Evolutionary conservation across 257 asterid species (phyloP).

Genomic region (Hygrophila difformis): DNA sequence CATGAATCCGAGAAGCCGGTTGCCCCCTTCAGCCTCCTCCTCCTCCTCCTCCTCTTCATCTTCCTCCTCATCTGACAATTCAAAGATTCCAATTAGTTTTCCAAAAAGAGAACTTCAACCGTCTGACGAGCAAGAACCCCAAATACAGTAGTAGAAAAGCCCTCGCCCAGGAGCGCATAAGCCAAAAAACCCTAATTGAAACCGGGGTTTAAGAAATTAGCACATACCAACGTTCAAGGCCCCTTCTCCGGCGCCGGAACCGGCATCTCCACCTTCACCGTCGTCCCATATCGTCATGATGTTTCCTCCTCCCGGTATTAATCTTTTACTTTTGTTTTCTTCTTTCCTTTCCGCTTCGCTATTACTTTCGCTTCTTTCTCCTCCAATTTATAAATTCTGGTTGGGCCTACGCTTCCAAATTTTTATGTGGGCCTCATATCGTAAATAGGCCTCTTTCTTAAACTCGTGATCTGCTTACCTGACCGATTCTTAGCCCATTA

Average conservation of each 20-base stretch:
- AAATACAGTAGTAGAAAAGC: slow-evolving; percentile 1
- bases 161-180: not conserved
- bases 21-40: slow-evolving; percentile 79
- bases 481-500: too few species aligned
- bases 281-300: slow-evolving; percentile 28
- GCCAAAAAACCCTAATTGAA: slow-evolving; percentile 25
- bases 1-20: slow-evolving; percentile 89
- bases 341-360: slow-evolving; percentile 3
- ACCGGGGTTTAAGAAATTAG: slow-evolving; percentile 15
- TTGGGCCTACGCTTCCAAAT: not conserved
- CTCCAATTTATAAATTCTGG: slow-evolving; percentile 8
- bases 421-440: too few species aligned
- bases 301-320: slow-evolving; percentile 9
- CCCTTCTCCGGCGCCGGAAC: slow-evolving; percentile 22
- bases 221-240: slow-evolving; percentile 25
- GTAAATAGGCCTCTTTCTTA: slow-evolving; percentile 3
- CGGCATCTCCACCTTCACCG: slow-evolving; percentile 18
- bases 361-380: slow-evolving; percentile 4
- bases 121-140: slow-evolving; percentile 10
- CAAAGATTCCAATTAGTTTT: slow-evolving; percentile 4
- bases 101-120: slow-evolving; percentile 13
- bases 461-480: too few species aligned
- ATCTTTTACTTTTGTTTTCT: slow-evolving; percentile 2
- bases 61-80: slow-evolving; percentile 52
- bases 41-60: slow-evolving; percentile 71